Percentiles rank a stretch among this genome's conserved stretches.
These are phyloP conservation scores for Xerophyta viscosa DNA, from an alignment of 106 monocot species.

Conservation along the genomic window DNA sequence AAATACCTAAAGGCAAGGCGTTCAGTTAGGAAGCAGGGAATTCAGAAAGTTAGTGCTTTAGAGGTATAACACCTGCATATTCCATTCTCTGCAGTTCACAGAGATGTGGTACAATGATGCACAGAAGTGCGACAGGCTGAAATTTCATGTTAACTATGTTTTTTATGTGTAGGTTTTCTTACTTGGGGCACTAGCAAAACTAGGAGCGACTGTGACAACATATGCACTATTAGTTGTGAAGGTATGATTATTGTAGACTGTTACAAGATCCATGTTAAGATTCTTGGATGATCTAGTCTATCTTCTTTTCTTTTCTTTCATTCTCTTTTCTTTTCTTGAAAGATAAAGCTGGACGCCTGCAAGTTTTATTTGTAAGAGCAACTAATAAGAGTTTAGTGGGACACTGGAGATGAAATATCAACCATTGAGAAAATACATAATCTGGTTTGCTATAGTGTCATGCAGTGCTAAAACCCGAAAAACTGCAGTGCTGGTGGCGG, in stretches of 20 bases:
- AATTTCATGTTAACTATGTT: background rate
- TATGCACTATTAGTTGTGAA: conserved; percentile 84
- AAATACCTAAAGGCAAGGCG: conserved; percentile 51
- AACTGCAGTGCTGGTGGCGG: no score
- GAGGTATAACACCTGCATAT: conserved; percentile 39
- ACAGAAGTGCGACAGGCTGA: background rate
- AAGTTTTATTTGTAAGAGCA: no score
- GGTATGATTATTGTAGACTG: conserved; percentile 21
- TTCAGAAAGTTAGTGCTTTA: conserved; percentile 46
- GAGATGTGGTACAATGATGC: background rate
- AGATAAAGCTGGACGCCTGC: no score
- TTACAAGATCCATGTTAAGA: no score
- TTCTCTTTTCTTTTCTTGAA: no score
- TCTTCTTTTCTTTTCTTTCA: no score
- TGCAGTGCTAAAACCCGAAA: no score
- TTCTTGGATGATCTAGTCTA: no score
- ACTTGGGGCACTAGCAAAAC: conserved; percentile 79
- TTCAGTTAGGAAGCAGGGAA: conserved; percentile 22
- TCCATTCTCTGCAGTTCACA: background rate
- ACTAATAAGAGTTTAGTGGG: no score
- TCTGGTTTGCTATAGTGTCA: no score
- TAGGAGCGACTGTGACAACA: conserved; percentile 68
- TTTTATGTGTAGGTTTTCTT: conserved; percentile 54
- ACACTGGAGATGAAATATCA: no score
- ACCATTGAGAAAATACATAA: no score